These are phyloP conservation scores for Aspergillus brunneoviolaceus DNA, from an alignment of 2,329 filamentous ascomycete genomes.

Conservation along the genomic window DNA sequence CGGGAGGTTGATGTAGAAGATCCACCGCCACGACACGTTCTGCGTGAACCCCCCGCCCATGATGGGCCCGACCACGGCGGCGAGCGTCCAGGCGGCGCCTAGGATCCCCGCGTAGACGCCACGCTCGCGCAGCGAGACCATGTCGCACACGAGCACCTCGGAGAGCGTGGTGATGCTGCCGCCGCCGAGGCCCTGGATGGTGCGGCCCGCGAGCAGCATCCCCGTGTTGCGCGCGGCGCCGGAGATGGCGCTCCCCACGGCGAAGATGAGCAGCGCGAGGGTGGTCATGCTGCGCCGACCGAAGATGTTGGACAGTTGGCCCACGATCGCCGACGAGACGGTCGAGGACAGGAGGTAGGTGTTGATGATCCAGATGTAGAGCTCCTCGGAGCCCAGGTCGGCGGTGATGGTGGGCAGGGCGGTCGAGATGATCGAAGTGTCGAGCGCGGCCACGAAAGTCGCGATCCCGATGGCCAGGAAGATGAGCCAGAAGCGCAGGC, in stretches of 20 bases:
- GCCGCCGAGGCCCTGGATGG: conserved; percentile 54
- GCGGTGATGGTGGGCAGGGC: conserved; percentile 42
- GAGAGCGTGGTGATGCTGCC: conserved; percentile 46
- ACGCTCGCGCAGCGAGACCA: conserved; percentile 42
- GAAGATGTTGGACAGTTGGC: no score
- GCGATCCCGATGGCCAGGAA: no score
- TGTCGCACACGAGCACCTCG: conserved; percentile 48
- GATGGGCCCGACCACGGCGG: conserved; percentile 50
- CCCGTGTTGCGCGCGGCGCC: no score
- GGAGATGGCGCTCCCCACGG: no score
- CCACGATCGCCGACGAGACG: conserved; percentile 28
- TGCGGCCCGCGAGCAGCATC: no score
- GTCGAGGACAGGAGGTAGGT: conserved; percentile 38
- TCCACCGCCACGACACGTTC: conserved; percentile 28
- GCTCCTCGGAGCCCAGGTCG: conserved; percentile 30
- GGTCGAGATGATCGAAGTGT: conserved; percentile 39
- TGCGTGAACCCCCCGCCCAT: conserved; percentile 26
- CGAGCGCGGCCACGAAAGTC: no score
- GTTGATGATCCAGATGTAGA: conserved; percentile 39
- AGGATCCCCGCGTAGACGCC: conserved; percentile 28
- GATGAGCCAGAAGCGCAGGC: no score
- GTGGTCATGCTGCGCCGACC: no score
- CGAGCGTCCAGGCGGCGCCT: conserved; percentile 30
- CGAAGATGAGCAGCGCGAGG: no score
- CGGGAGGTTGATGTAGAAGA: conserved; percentile 34